Conservation (phyloP, 2,329 filamentous ascomycete species). For the Lecanosticta acicola region DNA sequence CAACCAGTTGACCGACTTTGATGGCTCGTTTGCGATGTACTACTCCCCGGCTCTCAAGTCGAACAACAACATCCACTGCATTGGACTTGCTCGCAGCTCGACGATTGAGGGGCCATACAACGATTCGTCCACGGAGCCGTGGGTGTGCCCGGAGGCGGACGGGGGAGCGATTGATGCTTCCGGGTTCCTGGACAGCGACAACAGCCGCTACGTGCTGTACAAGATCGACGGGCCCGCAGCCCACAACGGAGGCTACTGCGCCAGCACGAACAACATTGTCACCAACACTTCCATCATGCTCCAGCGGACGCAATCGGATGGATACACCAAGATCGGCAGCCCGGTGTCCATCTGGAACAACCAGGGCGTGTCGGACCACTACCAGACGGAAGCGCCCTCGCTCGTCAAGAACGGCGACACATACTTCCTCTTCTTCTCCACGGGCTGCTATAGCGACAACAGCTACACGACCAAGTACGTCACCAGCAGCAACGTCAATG, state of each 20-base stretch:
- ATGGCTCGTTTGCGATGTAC: slow-evolving; percentile 25
- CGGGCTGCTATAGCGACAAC: slow-evolving; percentile 18
- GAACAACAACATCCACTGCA: slow-evolving; percentile 20
- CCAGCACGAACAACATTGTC: slow-evolving; percentile 29
- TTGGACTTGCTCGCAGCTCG: slow-evolving; percentile 19
- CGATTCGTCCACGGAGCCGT: slow-evolving; percentile 14
- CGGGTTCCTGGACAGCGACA: slow-evolving; percentile 53
- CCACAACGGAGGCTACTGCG: slow-evolving; percentile 38
- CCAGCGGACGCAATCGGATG: slow-evolving; percentile 49
- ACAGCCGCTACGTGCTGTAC: slow-evolving; percentile 56
- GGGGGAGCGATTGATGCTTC: slow-evolving; percentile 54
- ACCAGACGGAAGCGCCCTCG: slow-evolving; percentile 21
- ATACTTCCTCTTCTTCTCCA: slow-evolving; percentile 25
- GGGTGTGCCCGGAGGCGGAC: slow-evolving; percentile 17
- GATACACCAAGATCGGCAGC: slow-evolving; percentile 26
- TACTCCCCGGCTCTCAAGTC: slow-evolving; percentile 20
- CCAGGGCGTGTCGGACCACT: slow-evolving; percentile 18
- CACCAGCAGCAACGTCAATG: slow-evolving; percentile 13
- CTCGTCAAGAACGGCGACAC: slow-evolving; percentile 16
- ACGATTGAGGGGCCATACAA: slow-evolving; percentile 22
- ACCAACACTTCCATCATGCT: slow-evolving; percentile 53
- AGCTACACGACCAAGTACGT: slow-evolving; percentile 24
- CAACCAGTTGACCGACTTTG: slow-evolving; percentile 34
- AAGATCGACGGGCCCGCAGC: slow-evolving; percentile 59
- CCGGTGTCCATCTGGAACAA: slow-evolving; percentile 19